Evolutionary conservation across 805 yeast species (phyloP).

Genomic region (Myxozyma melibiosi): DNA sequence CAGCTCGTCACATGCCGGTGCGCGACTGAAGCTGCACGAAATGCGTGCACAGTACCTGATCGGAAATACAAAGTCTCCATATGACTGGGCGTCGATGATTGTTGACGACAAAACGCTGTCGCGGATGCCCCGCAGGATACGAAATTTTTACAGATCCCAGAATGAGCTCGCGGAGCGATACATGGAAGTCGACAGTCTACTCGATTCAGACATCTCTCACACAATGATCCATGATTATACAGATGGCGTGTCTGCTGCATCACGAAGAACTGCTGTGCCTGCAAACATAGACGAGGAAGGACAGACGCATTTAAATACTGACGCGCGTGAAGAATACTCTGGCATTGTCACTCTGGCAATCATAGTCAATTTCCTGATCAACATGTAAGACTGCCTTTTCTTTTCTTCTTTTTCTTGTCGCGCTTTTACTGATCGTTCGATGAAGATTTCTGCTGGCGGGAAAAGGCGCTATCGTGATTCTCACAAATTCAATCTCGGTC

Average conservation of each 20-base stretch:
- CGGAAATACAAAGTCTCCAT: conserved; percentile 47
- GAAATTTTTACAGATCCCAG: conserved; percentile 57
- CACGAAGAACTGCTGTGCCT: conserved; percentile 49
- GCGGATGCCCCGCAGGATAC: conserved; percentile 40
- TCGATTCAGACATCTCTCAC: conserved; percentile 71
- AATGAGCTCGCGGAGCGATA: conserved; percentile 61
- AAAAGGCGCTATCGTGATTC: conserved; percentile 58
- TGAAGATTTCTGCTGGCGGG: conserved; percentile 45
- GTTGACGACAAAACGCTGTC: conserved; percentile 37
- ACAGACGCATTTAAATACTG: conserved; percentile 52
- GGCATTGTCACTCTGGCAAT: conserved; percentile 61
- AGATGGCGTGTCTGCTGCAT: conserved; percentile 10
- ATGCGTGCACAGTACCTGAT: conserved; percentile 53
- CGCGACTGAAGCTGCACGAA: conserved; percentile 42
- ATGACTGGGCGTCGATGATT: conserved; percentile 46
- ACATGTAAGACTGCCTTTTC: too few species aligned
- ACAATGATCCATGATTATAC: conserved; percentile 64
- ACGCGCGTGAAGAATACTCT: conserved; percentile 50
- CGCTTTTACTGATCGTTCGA: too few species aligned
- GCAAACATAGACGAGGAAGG: conserved; percentile 63
- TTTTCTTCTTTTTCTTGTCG: too few species aligned
- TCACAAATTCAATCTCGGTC: conserved; percentile 72
- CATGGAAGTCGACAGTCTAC: conserved; percentile 60
- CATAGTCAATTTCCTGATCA: conserved; percentile 61
- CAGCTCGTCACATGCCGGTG: neutral